These are phyloP conservation scores for Thielaviopsis punctulata DNA, from an alignment of 2,329 filamentous ascomycete species.

Conservation along the genomic window DNA sequence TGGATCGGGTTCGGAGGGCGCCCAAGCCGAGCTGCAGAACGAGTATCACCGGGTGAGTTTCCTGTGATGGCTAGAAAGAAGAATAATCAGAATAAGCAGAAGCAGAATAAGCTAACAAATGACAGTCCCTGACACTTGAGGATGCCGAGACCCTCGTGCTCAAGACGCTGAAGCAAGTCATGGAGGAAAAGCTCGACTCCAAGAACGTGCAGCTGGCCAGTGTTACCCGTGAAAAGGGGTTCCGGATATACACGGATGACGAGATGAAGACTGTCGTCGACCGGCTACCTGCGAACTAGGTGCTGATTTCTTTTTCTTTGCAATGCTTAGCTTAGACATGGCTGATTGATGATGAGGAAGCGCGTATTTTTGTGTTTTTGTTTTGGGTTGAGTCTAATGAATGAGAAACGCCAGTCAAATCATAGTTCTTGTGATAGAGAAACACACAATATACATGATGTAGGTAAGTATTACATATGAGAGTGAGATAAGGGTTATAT, in stretches of 20 bases:
- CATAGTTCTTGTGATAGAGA: not conserved
- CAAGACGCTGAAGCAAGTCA: constrained; percentile 98
- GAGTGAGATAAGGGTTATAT: not conserved
- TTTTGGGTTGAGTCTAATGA: constrained; percentile 2
- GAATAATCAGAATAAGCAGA: not conserved
- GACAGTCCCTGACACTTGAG: constrained; percentile 65
- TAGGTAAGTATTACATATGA: no score
- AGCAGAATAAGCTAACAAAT: not conserved
- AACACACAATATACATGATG: no score
- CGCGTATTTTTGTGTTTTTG: constrained; percentile 1
- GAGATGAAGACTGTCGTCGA: constrained; percentile 92
- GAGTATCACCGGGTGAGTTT: constrained; percentile 74
- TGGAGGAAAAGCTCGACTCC: constrained; percentile 98
- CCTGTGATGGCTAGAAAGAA: not conserved
- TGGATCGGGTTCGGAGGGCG: constrained; percentile 89
- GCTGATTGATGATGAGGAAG: no score
- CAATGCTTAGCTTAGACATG: no score
- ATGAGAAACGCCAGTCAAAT: constrained; percentile 4
- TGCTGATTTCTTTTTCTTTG: no score
- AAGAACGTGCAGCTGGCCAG: constrained; percentile 98
- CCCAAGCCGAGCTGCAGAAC: constrained; percentile 93
- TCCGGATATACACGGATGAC: constrained; percentile 95
- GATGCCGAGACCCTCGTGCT: constrained; percentile 91
- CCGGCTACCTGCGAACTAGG: constrained; percentile 52
- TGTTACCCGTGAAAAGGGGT: constrained; percentile 93